These are phyloP conservation scores for Lanzia echinophila DNA, from an alignment of 2,329 filamentous ascomycete species.

Conservation along the genomic window DNA sequence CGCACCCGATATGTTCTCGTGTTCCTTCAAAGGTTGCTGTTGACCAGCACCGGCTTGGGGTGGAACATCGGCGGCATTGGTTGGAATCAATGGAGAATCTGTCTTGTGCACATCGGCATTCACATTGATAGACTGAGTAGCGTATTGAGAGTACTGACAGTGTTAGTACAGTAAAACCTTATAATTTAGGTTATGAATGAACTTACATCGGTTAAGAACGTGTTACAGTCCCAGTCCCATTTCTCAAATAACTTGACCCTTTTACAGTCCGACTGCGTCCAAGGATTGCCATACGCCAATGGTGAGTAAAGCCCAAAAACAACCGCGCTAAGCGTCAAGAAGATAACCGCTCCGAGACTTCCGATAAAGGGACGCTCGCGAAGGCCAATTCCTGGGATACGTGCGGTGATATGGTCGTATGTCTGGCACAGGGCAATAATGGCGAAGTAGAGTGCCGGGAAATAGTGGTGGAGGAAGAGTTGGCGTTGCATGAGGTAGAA, in stretches of 20 bases:
- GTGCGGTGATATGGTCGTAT: constrained; percentile 76
- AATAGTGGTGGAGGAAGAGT: constrained; percentile 97
- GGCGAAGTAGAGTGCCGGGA: constrained; percentile 93
- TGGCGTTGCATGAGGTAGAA: constrained; percentile 98
- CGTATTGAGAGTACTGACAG: constrained; percentile 33
- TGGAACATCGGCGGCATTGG: constrained; percentile 22
- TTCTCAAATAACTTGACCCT: constrained; percentile 78
- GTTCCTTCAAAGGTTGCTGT: constrained; percentile 25
- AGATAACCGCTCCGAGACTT: constrained; percentile 62
- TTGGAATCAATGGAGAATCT: constrained; percentile 23
- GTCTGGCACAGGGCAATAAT: constrained; percentile 83
- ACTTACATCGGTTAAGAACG: constrained; percentile 81
- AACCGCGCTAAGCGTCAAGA: constrained; percentile 66
- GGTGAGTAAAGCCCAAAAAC: constrained; percentile 84
- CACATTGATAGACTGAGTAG: constrained; percentile 20
- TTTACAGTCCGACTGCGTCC: constrained; percentile 84
- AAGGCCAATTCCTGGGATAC: constrained; percentile 61
- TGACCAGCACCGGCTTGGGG: constrained; percentile 17
- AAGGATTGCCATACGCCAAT: constrained; percentile 84
- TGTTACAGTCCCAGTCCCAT: constrained; percentile 99
- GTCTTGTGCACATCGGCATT: constrained; percentile 27
- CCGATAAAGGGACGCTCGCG: constrained; percentile 67
- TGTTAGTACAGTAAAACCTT: constrained; percentile 14
- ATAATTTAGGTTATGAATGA: constrained; percentile 14
- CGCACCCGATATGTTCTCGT: constrained; percentile 26